Conservation (phyloP, 208 protist species). For the Lotmaria passim region DNA sequence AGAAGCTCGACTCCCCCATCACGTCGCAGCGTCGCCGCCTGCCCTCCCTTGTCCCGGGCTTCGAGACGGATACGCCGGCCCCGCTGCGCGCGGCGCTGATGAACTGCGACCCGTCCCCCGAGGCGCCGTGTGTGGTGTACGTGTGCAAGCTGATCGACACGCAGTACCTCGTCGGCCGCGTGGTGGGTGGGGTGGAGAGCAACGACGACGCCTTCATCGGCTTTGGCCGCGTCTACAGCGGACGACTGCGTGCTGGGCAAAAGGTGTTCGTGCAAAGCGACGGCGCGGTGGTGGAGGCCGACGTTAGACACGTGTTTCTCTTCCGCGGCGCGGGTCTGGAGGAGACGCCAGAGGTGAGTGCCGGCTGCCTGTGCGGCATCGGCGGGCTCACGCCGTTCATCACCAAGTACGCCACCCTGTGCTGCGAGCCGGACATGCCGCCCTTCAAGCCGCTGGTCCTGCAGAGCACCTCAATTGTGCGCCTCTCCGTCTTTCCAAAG, state of each 20-base stretch:
- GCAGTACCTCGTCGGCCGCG: conserved; percentile 78
- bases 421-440: conserved; percentile 63
- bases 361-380: conserved; percentile 93
- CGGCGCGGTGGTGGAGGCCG: conserved; percentile 49
- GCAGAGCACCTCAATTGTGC: conserved; percentile 95
- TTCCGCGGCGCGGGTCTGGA: conserved; percentile 96
- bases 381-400: conserved; percentile 92
- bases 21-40: conserved; percentile 82
- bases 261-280: conserved; percentile 89
- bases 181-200: conserved; percentile 48
- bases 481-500: conserved; percentile 94
- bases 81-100: conserved; percentile 56
- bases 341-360: conserved; percentile 73
- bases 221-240: conserved; percentile 96
- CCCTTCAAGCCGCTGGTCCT: conserved; percentile 87
- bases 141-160: conserved; percentile 89
- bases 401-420: conserved; percentile 96
- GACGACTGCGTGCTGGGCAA: conserved; percentile 91
- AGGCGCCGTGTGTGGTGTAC: conserved; percentile 84
- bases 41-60: conserved; percentile 66
- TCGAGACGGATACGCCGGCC: conserved; percentile 44
- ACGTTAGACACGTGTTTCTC: conserved; percentile 78
- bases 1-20: conserved; percentile 88
- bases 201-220: conserved; percentile 93
- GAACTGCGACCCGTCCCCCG: conserved; percentile 54